Evolutionary conservation across 148 eudicot genomes (phyloP).

Genomic region (Rhododendron kiyosumense): DNA sequence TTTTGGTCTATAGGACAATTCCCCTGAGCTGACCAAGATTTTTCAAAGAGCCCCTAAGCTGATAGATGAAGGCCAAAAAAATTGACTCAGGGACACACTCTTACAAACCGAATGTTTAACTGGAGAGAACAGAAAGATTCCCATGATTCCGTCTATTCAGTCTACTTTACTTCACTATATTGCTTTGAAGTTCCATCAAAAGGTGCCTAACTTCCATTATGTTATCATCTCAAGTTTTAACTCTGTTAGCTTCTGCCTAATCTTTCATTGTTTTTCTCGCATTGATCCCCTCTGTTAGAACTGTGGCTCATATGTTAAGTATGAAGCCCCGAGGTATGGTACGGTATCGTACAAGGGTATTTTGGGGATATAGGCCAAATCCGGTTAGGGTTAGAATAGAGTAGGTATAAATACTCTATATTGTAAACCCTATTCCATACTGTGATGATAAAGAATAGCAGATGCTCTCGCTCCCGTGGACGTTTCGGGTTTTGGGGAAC

Average conservation of each 20-base stretch:
- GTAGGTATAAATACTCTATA: no score
- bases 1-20: background rate
- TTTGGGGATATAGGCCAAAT: no score
- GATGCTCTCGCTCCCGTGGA: no score
- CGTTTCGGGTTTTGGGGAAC: no score
- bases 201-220: background rate
- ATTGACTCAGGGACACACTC: background rate
- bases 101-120: background rate
- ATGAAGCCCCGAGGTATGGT: no score
- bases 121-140: background rate
- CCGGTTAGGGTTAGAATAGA: no score
- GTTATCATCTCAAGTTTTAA: background rate
- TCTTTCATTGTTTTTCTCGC: background rate
- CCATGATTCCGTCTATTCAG: background rate
- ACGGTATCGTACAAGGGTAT: no score
- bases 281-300: no score
- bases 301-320: no score
- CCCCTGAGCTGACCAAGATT: background rate
- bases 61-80: background rate
- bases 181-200: background rate
- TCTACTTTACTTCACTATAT: background rate
- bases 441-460: no score
- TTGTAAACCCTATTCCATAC: no score
- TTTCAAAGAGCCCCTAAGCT: background rate
- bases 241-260: background rate